Conservation (phyloP, 163 green algal species). For the Scenedesmus sp. region DNA sequence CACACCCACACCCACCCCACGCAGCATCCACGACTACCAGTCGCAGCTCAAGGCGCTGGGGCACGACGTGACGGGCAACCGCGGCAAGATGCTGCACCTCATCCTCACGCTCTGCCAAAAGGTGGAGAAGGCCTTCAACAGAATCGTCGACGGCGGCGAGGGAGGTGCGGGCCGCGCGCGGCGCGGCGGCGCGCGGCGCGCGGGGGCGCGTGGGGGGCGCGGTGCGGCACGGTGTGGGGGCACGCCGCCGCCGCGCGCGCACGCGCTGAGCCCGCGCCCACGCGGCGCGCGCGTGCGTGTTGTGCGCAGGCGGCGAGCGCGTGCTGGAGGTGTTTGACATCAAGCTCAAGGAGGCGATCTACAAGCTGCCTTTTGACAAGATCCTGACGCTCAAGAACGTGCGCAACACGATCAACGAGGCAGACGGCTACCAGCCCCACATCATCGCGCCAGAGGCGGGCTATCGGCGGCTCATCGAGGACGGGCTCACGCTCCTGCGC, state of each 20-base stretch:
- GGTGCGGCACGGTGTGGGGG: too few species aligned
- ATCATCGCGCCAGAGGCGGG: conserved; percentile 96
- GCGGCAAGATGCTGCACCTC: conserved; percentile 93
- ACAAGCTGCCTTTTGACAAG: conserved; percentile 91
- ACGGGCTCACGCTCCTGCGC: conserved; percentile 64
- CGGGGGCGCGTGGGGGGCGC: too few species aligned
- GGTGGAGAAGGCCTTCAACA: conserved; percentile 86
- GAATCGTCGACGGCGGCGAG: conserved; percentile 88
- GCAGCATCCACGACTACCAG: conserved; percentile 55
- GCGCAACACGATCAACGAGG: conserved; percentile 91
- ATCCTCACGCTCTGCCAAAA: conserved; percentile 89
- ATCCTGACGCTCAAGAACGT: conserved; percentile 89
- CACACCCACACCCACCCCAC: too few species aligned
- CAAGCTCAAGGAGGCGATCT: conserved; percentile 90
- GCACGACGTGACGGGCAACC: conserved; percentile 74
- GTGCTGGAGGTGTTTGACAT: conserved; percentile 93
- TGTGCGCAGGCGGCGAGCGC: conserved; percentile 70
- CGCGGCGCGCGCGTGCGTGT: too few species aligned
- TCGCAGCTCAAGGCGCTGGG: conserved; percentile 76
- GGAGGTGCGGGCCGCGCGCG: conserved; percentile 57
- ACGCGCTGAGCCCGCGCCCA: too few species aligned
- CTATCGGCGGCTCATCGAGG: conserved; percentile 80
- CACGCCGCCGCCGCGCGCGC: too few species aligned
- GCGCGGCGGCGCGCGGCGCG: too few species aligned
- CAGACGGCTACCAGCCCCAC: conserved; percentile 95